phyloP scores from a whole-genome alignment of 1,139 yeast genomes.

The Trichomonascaceae sp. region DNA sequence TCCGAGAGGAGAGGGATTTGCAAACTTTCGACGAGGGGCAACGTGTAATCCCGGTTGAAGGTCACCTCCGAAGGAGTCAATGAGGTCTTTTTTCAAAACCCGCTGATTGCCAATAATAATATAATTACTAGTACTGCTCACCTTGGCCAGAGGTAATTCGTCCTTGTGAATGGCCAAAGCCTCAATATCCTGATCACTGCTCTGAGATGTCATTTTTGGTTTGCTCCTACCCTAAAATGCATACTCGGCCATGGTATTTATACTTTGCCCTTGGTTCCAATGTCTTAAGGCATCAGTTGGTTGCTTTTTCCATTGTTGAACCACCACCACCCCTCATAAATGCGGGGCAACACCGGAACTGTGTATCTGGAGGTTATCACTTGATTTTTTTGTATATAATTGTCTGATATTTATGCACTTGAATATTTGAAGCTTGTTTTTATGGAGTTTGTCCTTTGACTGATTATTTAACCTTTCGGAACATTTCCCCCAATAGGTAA shows the following conservation, averaged over 20 bases:
- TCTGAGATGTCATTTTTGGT: background rate
- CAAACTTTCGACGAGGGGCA: constrained; percentile 66
- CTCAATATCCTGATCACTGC: background rate
- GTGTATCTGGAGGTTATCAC: background rate
- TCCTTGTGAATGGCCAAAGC: background rate
- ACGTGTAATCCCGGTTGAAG: constrained; percentile 57
- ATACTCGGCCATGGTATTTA: background rate
- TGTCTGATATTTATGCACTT: background rate
- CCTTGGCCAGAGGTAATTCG: background rate
- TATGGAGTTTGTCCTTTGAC: no score
- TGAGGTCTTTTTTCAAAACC: constrained; percentile 56
- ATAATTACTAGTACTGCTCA: background rate
- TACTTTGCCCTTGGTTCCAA: background rate
- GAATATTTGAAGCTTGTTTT: no score
- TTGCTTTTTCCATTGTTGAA: background rate
- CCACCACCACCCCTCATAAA: background rate
- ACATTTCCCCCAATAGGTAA: background rate
- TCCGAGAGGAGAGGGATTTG: constrained; percentile 87
- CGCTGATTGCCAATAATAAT: constrained; percentile 71
- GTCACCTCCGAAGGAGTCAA: constrained; percentile 67
- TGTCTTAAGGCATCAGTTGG: background rate
- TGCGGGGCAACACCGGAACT: background rate
- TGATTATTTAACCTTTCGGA: background rate
- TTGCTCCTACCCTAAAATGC: background rate
- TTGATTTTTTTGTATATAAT: background rate